A percentile compares a stretch with the other conserved stretches of the same genome.
Evolutionary conservation across 1,139 yeast genomes (phyloP).

Genomic region (Yamadazyma dushanensis): DNA sequence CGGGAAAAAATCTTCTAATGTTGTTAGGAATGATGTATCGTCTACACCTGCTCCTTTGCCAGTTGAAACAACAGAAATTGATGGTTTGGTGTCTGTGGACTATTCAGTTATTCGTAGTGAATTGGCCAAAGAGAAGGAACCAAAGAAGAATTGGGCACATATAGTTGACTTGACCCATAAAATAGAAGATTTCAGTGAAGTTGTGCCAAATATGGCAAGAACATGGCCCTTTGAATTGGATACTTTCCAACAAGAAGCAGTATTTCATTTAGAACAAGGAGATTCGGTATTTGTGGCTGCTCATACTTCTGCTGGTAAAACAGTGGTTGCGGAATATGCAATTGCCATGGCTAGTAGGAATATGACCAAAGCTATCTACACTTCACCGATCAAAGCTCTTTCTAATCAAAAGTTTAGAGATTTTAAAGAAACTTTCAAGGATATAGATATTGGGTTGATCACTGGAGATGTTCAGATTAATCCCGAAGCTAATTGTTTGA

Average conservation of each 20-base stretch:
- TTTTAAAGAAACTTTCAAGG: conserved; percentile 75
- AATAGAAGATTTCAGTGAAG: conserved; percentile 78
- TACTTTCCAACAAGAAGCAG: conserved; percentile 95
- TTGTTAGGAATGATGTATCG: too few species aligned
- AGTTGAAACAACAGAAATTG: conserved; percentile 53
- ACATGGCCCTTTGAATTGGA: conserved; percentile 93
- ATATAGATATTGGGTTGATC: conserved; percentile 86
- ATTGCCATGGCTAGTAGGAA: conserved; percentile 89
- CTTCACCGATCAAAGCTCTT: conserved; percentile 90
- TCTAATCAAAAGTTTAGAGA: conserved; percentile 95
- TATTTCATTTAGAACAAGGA: conserved; percentile 92
- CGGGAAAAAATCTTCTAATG: too few species aligned
- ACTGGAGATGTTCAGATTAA: conserved; percentile 98
- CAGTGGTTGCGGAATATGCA: conserved; percentile 92
- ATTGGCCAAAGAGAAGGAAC: conserved; percentile 28
- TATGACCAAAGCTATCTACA: conserved; percentile 89
- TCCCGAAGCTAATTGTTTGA: conserved; percentile 94
- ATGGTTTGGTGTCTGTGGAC: conserved; percentile 74
- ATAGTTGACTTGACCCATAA: conserved; percentile 84
- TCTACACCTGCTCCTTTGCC: conserved; percentile 23
- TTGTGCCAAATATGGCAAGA: conserved; percentile 92
- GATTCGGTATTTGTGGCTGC: conserved; percentile 99
- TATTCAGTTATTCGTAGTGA: conserved; percentile 26
- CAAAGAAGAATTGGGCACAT: conserved; percentile 87
- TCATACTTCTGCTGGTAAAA: conserved; percentile 92